Conservation (phyloP, 495 filamentous ascomycete genomes). For the Neurospora africana region DNA sequence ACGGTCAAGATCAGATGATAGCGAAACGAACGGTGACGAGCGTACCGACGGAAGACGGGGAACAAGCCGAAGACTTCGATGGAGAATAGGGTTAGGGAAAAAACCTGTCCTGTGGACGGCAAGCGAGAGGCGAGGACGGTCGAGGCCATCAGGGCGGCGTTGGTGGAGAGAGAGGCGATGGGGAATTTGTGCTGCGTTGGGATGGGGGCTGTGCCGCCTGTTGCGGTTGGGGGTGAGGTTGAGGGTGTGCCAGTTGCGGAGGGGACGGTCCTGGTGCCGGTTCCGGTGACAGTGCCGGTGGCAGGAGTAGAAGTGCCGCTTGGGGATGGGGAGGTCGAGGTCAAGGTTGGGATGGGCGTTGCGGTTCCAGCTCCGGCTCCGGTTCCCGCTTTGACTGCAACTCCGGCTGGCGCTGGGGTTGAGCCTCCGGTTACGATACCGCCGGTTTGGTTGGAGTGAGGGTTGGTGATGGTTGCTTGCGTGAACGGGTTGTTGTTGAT, state of each 20-base stretch:
- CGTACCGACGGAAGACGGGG: constrained; percentile 82
- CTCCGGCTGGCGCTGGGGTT: neutral
- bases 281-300: neutral
- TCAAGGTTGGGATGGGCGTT: neutral
- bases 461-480: neutral
- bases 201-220: neutral
- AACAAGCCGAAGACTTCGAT: constrained; percentile 97
- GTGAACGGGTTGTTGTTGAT: neutral
- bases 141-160: constrained; percentile 88
- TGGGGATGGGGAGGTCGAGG: neutral
- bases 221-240: neutral
- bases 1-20: constrained; percentile 72
- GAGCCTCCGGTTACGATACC: constrained; percentile 13
- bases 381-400: neutral
- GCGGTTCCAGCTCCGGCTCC: neutral
- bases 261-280: neutral
- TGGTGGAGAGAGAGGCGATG: constrained; percentile 74
- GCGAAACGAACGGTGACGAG: constrained; percentile 72
- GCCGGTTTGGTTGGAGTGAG: neutral
- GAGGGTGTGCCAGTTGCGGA: neutral
- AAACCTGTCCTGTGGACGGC: constrained; percentile 84
- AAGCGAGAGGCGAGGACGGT: constrained; percentile 76
- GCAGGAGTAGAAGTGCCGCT: neutral
- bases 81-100: constrained; percentile 86
- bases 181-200: constrained; percentile 44